These are phyloP conservation scores for Mollisiaceae sp. DNA, from an alignment of 2,329 filamentous ascomycete species.

Conservation along the genomic window DNA sequence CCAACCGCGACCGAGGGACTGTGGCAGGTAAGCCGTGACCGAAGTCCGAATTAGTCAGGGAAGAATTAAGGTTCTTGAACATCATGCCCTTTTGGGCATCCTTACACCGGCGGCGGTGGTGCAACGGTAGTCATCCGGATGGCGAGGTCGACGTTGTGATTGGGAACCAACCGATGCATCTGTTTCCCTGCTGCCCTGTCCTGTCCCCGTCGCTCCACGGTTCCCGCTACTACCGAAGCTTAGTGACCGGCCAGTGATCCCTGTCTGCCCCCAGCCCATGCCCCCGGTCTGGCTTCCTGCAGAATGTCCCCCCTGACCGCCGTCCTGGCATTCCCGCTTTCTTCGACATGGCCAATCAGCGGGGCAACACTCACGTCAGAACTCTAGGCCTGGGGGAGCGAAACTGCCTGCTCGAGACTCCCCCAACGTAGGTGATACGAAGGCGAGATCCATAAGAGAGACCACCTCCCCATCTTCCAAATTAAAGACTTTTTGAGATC, in stretches of 20 bases:
- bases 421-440: background rate
- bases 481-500: background rate
- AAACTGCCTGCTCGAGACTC: background rate
- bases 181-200: background rate
- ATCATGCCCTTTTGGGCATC: constrained; percentile 1
- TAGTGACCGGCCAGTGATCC: background rate
- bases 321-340: constrained; percentile 1
- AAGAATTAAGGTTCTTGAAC: background rate
- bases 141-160: background rate
- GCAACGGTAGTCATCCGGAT: too few species aligned
- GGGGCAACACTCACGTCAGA: background rate
- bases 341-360: background rate
- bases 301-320: too few species aligned
- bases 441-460: background rate
- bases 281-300: too few species aligned
- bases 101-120: background rate
- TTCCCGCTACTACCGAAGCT: constrained; percentile 6
- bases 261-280: background rate
- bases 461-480: background rate
- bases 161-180: background rate
- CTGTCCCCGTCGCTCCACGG: background rate
- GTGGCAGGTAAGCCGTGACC: too few species aligned
- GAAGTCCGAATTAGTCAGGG: background rate
- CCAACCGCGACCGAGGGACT: background rate
- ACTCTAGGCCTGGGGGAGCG: background rate